Percentiles rank a stretch among this genome's conserved stretches.
Evolutionary conservation across 2,329 filamentous ascomycete genomes (phyloP).

Genomic region (Mariannaea sp.): DNA sequence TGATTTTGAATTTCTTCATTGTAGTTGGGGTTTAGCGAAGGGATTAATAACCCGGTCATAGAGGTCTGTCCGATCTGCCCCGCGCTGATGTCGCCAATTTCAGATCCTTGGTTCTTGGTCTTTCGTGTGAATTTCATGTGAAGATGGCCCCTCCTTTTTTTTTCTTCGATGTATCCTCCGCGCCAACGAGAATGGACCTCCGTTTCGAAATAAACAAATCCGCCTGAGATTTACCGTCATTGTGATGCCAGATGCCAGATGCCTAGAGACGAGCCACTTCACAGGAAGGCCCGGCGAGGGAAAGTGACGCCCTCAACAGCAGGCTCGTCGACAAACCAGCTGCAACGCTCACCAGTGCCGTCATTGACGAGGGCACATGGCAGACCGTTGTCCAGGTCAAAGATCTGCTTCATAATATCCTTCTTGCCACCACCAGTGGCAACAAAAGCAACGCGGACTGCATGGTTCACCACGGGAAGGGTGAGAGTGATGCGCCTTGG

Average conservation of each 20-base stretch:
- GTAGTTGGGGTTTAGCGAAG: background rate
- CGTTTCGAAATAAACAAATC: slow-evolving; percentile 12
- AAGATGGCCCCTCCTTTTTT: background rate
- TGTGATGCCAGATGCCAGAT: slow-evolving; percentile 8
- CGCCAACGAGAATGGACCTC: background rate
- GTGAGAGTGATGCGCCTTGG: slow-evolving; percentile 89
- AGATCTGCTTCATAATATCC: slow-evolving; percentile 90
- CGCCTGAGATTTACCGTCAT: slow-evolving; percentile 3
- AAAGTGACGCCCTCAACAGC: slow-evolving; percentile 86
- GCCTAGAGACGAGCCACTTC: slow-evolving; percentile 7
- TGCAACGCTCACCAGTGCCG: slow-evolving; percentile 80
- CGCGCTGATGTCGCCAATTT: slow-evolving; percentile 1
- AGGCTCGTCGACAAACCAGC: slow-evolving; percentile 90
- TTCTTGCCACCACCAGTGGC: slow-evolving; percentile 89
- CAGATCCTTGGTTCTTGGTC: background rate
- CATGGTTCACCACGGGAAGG: slow-evolving; percentile 86
- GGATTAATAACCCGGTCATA: background rate
- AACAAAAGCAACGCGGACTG: slow-evolving; percentile 85
- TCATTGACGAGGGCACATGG: slow-evolving; percentile 90
- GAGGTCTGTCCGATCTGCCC: slow-evolving; percentile 2
- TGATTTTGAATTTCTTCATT: background rate
- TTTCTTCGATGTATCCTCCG: background rate
- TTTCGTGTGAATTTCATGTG: too few relatives aligned
- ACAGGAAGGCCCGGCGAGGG: slow-evolving; percentile 71
- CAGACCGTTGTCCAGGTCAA: slow-evolving; percentile 76